These are phyloP conservation scores for Puccinia coronata DNA, from an alignment of 1,284 basidiomycete genomes.

Conservation along the genomic window DNA sequence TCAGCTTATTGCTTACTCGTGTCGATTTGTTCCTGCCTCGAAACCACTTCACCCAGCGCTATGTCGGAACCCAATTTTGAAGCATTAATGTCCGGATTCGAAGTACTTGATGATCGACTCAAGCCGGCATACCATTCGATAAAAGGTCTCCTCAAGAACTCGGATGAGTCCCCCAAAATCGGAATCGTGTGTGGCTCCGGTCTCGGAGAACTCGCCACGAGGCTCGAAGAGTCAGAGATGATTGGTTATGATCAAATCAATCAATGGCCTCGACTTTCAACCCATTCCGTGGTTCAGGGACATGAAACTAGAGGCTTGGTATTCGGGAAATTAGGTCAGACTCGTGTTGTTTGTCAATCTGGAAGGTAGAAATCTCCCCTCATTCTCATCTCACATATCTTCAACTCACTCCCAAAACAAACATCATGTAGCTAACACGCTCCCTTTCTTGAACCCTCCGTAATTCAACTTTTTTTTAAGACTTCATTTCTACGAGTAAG, in stretches of 20 bases:
- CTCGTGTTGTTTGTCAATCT: conserved; percentile 44
- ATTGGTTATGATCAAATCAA: conserved; percentile 53
- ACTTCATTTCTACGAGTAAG: conserved; percentile 48
- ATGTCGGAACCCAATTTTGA: not conserved
- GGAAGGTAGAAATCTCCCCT: conserved; percentile 22
- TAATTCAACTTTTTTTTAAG: conserved; percentile 5
- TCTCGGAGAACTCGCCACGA: conserved; percentile 53
- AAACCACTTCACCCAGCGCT: not conserved
- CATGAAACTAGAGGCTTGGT: conserved; percentile 71
- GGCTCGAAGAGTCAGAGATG: conserved; percentile 53
- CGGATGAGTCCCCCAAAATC: conserved; percentile 64
- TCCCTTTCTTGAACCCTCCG: too few species aligned
- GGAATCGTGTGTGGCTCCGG: conserved; percentile 67
- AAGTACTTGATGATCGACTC: conserved; percentile 24
- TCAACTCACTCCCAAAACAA: not conserved
- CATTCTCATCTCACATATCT: not conserved
- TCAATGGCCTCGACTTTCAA: conserved; percentile 53
- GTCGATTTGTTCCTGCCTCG: not conserved
- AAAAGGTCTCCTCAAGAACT: not conserved
- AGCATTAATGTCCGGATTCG: conserved; percentile 11
- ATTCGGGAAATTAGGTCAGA: conserved; percentile 70
- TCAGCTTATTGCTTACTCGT: not conserved
- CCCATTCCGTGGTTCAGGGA: conserved; percentile 65
- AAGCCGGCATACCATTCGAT: conserved; percentile 26
- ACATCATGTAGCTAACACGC: not conserved